These are phyloP conservation scores for Bathelium albidoporum DNA, from an alignment of 495 filamentous ascomycete species.

Conservation along the genomic window DNA sequence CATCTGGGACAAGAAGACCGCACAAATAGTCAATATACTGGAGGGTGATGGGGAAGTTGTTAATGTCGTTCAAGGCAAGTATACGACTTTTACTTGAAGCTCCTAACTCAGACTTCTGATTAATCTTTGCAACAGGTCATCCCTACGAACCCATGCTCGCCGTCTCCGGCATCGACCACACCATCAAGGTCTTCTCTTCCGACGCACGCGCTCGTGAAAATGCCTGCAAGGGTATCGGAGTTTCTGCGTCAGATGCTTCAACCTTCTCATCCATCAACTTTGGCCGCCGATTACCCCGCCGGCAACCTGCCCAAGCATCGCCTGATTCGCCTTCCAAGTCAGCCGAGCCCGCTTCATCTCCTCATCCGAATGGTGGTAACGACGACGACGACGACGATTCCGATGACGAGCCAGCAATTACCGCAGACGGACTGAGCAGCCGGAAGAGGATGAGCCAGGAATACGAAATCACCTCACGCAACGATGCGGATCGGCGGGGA, in stretches of 20 bases:
- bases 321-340: conserved; percentile 9
- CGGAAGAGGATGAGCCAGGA: conserved; percentile 49
- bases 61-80: conserved; percentile 57
- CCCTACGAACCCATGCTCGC: conserved; percentile 64
- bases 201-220: conserved; percentile 49
- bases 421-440: conserved; percentile 40
- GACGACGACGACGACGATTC: conserved; percentile 14
- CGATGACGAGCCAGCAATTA: conserved; percentile 21
- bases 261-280: conserved; percentile 32
- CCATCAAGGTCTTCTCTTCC: conserved; percentile 65
- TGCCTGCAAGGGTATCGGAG: conserved; percentile 46
- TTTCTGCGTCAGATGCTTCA: conserved; percentile 29
- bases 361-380: neutral
- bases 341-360: conserved; percentile 5
- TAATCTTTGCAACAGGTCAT: conserved; percentile 39
- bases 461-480: conserved; percentile 55
- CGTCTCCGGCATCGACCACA: conserved; percentile 62
- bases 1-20: conserved; percentile 59
- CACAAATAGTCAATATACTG: conserved; percentile 55
- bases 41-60: conserved; percentile 64
- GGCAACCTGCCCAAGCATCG: neutral
- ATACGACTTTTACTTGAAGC: neutral
- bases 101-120: neutral
- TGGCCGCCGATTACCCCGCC: conserved; percentile 9
- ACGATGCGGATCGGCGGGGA: conserved; percentile 51